phyloP scores from a whole-genome alignment of 192 early-diverging fungal genomes.

The Linnemannia schmuckeri region DNA sequence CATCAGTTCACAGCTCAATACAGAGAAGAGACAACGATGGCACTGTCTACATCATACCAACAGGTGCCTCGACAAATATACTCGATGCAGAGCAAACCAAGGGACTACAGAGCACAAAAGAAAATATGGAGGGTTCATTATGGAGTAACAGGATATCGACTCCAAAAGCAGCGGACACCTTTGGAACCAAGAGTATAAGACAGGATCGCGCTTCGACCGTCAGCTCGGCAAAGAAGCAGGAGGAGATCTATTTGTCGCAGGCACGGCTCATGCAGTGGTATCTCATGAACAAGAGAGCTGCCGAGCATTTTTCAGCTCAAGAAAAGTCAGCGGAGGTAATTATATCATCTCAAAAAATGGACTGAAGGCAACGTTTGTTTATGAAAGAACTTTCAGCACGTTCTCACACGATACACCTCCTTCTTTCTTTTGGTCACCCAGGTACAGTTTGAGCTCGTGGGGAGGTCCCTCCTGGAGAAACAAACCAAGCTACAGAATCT shows the following conservation, averaged over 20 bases:
- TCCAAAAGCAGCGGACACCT: conserved; percentile 10
- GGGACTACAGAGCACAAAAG: conserved; percentile 10
- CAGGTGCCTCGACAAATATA: neutral
- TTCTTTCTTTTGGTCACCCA: neutral
- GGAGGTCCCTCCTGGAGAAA: conserved; percentile 14
- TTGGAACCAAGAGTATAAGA: conserved; percentile 10
- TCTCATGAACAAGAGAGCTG: conserved; percentile 14
- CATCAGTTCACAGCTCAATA: neutral
- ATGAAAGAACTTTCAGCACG: no score
- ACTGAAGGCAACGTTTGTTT: no score
- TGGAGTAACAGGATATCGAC: neutral
- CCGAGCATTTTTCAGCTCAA: conserved; percentile 19
- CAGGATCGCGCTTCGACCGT: conserved; percentile 10
- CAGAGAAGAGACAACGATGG: neutral
- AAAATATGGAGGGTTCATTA: conserved; percentile 13
- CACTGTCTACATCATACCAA: neutral
- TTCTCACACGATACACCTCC: neutral
- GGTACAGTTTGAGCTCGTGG: conserved; percentile 25
- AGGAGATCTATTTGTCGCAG: conserved; percentile 49
- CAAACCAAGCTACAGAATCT: conserved; percentile 1
- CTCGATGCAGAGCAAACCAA: neutral
- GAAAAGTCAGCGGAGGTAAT: conserved; percentile 37
- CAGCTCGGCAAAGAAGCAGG: conserved; percentile 19
- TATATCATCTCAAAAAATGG: no score
- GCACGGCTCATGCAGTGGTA: conserved; percentile 41